These are phyloP conservation scores for Penicillium sp. DNA, from an alignment of 2,329 filamentous ascomycete species.

Conservation along the genomic window DNA sequence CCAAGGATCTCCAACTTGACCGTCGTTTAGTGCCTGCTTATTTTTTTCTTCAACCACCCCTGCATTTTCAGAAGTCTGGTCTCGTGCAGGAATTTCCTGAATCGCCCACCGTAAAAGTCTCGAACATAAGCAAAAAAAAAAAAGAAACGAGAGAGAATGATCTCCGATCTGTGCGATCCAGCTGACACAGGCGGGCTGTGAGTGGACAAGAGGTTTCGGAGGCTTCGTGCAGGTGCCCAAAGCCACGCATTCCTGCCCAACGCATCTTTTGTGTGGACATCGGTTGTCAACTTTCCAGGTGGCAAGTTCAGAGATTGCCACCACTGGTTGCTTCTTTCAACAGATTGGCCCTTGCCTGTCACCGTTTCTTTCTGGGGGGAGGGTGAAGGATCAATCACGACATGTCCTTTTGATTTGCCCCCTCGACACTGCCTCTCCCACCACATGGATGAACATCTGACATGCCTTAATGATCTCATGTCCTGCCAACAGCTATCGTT, in stretches of 20 bases:
- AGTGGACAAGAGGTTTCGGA: conserved; percentile 16
- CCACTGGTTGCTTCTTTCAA: conserved; percentile 8
- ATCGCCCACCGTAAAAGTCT: conserved; percentile 2
- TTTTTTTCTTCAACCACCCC: conserved; percentile 2
- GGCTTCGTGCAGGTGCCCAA: conserved; percentile 32
- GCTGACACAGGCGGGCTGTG: conserved; percentile 22
- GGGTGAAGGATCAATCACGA: conserved; percentile 12
- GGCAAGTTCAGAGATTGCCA: conserved; percentile 19
- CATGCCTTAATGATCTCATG: conserved; percentile 1
- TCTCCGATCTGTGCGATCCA: conserved; percentile 19
- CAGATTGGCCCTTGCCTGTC: conserved; percentile 15
- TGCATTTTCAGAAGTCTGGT: conserved; percentile 4
- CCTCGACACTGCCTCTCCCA: neutral
- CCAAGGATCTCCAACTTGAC: neutral
- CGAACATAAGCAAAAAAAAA: conserved; percentile 5
- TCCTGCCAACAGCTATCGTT: neutral
- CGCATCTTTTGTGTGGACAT: conserved; percentile 17
- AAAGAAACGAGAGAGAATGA: conserved; percentile 9
- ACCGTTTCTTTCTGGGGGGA: conserved; percentile 1
- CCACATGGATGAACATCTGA: conserved; percentile 5
- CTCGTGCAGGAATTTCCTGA: conserved; percentile 8
- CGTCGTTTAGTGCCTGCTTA: neutral
- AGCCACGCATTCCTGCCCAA: conserved; percentile 42
- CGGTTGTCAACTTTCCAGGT: conserved; percentile 12
- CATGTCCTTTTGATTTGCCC: neutral